phyloP scores from a whole-genome alignment of 768 basidiomycete genomes.

The Agrocybe praecox region DNA sequence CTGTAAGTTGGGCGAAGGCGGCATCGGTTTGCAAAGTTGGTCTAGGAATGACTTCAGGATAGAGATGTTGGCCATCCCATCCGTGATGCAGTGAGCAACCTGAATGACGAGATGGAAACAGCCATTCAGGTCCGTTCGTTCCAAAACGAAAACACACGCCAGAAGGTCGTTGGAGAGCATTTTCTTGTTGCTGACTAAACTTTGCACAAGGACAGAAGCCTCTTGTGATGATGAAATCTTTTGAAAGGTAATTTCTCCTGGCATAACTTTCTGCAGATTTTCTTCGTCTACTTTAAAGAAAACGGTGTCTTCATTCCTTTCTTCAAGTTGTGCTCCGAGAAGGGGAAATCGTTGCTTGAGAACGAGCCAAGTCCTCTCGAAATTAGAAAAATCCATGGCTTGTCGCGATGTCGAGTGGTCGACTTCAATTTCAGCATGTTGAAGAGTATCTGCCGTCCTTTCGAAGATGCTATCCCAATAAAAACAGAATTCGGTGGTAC shows the following conservation, averaged over 20 bases:
- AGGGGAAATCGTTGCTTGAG: conserved; percentile 54
- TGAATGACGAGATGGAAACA: conserved; percentile 44
- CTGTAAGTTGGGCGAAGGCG: conserved; percentile 25
- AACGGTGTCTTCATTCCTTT: conserved; percentile 26
- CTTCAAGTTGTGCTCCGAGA: conserved; percentile 42
- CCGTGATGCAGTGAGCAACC: conserved; percentile 52
- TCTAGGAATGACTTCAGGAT: conserved; percentile 49
- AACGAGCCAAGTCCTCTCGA: conserved; percentile 44
- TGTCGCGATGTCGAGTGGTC: conserved; percentile 7
- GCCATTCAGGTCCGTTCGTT: conserved; percentile 35
- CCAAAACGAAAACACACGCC: conserved; percentile 43
- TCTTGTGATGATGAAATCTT: conserved; percentile 35
- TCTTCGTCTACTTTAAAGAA: conserved; percentile 45
- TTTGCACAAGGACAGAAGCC: conserved; percentile 27
- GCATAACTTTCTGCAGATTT: conserved; percentile 28
- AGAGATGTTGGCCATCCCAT: conserved; percentile 45
- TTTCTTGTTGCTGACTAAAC: conserved; percentile 33
- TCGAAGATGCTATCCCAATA: conserved; percentile 43
- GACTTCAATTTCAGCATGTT: conserved; percentile 32
- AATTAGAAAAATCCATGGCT: conserved; percentile 28
- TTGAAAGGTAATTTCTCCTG: conserved; percentile 41
- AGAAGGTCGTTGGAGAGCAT: conserved; percentile 44
- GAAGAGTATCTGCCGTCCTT: conserved; percentile 46
- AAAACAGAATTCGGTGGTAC: conserved; percentile 39
- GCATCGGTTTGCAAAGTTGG: conserved; percentile 27